A percentile compares a stretch with the other conserved stretches of the same genome.
These are phyloP conservation scores for Yamadazyma buinensis DNA, from an alignment of 1,139 yeast species.

Conservation along the genomic window DNA sequence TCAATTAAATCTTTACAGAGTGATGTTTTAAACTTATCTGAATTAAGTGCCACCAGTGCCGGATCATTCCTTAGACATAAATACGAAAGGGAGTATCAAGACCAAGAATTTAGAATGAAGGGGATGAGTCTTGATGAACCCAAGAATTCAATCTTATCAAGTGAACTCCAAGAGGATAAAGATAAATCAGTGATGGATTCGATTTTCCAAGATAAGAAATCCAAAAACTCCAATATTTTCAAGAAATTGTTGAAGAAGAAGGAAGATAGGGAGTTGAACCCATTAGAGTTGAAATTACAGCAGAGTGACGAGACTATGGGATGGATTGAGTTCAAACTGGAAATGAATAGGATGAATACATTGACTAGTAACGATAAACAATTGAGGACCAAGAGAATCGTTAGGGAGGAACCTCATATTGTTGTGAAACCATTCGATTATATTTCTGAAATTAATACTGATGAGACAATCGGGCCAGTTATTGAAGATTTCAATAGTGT, in stretches of 20 bases:
- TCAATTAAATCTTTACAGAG: constrained; percentile 44
- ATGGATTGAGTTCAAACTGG: constrained; percentile 44
- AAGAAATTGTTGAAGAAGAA: constrained; percentile 45
- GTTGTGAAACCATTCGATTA: constrained; percentile 69
- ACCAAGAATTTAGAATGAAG: constrained; percentile 21
- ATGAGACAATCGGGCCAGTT: constrained; percentile 30
- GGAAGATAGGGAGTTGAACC: constrained; percentile 25
- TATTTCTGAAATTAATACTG: constrained; percentile 47
- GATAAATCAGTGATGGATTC: constrained; percentile 34
- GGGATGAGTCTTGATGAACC: constrained; percentile 20
- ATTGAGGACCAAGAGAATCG: constrained; percentile 61
- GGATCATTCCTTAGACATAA: constrained; percentile 79
- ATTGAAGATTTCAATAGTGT: constrained; percentile 7
- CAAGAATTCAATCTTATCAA: no score
- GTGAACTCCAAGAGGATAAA: no score
- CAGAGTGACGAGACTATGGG: constrained; percentile 30
- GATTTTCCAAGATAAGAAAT: constrained; percentile 44
- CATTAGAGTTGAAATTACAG: constrained; percentile 33
- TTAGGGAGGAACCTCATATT: constrained; percentile 61
- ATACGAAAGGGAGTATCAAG: constrained; percentile 38
- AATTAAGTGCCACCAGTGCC: constrained; percentile 85
- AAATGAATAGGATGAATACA: constrained; percentile 73
- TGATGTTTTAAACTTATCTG: constrained; percentile 51
- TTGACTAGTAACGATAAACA: constrained; percentile 68
- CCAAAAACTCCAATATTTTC: constrained; percentile 50